Conservation (phyloP, 768 basidiomycete genomes). For the Tylopilus sp. region DNA sequence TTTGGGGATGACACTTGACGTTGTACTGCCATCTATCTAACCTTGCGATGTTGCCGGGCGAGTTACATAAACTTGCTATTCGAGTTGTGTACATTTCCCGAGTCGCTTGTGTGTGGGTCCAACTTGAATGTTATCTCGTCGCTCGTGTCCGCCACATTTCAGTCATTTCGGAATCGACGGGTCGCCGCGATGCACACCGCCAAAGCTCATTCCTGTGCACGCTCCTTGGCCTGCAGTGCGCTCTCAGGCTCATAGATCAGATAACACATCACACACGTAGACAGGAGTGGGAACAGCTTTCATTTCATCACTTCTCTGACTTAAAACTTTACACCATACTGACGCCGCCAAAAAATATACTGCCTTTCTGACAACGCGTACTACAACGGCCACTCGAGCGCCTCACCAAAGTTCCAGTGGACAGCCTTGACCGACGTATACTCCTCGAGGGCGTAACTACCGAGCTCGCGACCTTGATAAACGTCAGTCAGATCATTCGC, state of each 20-base stretch:
- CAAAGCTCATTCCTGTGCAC: slow-evolving; percentile 15
- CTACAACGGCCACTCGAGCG: slow-evolving; percentile 73
- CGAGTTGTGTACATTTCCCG: not conserved
- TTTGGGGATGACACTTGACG: slow-evolving; percentile 11
- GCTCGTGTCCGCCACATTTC: slow-evolving; percentile 25
- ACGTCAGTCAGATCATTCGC: slow-evolving; percentile 7
- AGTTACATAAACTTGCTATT: slow-evolving; percentile 8
- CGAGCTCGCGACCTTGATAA: slow-evolving; percentile 80
- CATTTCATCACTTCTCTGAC: slow-evolving; percentile 11
- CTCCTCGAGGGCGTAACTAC: slow-evolving; percentile 79
- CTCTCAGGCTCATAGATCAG: slow-evolving; percentile 1
- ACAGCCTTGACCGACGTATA: slow-evolving; percentile 81
- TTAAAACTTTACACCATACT: slow-evolving; percentile 14
- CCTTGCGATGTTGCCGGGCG: not conserved
- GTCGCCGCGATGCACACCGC: not conserved
- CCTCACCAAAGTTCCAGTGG: slow-evolving; percentile 87
- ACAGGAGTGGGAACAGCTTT: slow-evolving; percentile 5
- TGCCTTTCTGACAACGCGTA: not conserved
- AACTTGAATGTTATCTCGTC: slow-evolving; percentile 13
- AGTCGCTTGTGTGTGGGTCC: slow-evolving; percentile 1
- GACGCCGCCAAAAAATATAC: not conserved
- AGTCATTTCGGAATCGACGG: slow-evolving; percentile 15
- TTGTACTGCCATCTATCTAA: not conserved
- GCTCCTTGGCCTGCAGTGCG: slow-evolving; percentile 2
- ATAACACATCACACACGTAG: not conserved